phyloP scores from a whole-genome alignment of 148 eudicot genomes.

The Mesembryanthemum crystallinum region DNA sequence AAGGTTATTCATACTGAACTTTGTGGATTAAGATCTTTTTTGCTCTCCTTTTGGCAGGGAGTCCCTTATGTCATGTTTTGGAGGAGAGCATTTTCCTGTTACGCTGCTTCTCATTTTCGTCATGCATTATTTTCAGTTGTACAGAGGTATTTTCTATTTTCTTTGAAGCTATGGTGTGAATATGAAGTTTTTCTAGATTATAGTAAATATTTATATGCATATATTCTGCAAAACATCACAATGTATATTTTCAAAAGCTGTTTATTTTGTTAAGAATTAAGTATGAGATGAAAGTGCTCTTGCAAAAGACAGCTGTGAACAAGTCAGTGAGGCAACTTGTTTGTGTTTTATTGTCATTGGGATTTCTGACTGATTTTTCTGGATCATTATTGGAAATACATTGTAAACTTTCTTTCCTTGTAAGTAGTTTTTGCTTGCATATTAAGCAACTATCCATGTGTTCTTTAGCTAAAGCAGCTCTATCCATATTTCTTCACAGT shows the following conservation, averaged over 20 bases:
- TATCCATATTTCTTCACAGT: not conserved
- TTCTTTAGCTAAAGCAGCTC: not conserved
- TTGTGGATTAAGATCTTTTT: constrained; percentile 7
- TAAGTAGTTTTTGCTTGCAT: not conserved
- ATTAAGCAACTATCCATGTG: not conserved
- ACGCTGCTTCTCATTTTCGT: constrained; percentile 81
- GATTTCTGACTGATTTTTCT: not conserved
- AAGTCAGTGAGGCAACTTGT: not conserved
- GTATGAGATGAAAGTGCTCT: not conserved
- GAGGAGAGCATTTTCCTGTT: constrained; percentile 62
- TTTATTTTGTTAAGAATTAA: not conserved
- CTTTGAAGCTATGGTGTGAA: not conserved
- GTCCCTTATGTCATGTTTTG: constrained; percentile 82
- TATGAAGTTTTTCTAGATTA: not conserved
- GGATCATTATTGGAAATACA: not conserved
- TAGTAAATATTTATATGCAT: not conserved
- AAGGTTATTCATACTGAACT: not conserved
- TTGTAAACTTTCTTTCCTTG: not conserved
- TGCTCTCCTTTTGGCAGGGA: constrained; percentile 50
- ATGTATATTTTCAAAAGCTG: not conserved
- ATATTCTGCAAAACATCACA: not conserved
- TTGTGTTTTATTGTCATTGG: not conserved
- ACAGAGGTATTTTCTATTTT: constrained; percentile 57
- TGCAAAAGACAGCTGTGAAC: not conserved
- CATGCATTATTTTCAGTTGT: constrained; percentile 78